Evolutionary conservation across 768 basidiomycete species (phyloP), one percentile per base, ranked within the genome.

Genomic region (Suillus plorans): DNA sequence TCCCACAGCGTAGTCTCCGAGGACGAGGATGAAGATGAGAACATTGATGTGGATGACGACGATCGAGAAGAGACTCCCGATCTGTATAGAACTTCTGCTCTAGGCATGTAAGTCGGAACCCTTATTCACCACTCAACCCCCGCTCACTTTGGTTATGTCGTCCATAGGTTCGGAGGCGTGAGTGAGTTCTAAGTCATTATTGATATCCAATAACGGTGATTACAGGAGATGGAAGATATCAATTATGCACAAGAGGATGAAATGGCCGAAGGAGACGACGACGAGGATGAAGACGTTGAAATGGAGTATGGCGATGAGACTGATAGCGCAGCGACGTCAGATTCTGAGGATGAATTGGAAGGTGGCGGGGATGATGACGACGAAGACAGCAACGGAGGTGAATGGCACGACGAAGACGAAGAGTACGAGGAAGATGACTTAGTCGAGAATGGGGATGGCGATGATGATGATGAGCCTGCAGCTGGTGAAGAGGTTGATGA

Each of bases 1-100:
- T 85, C 82, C 12, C 58, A 42, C 28, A 80, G 83, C 2, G 87
- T 86, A 55, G 73, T 79, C 56, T 76, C 73, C 12, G 57, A 58
- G 18, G 75, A 44, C 8, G 82, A 85, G 6, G 84, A 84, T 7
- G 83, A 85, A 22, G 81, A 80, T 0, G 79, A 81, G 2, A 86
- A 87, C 5, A 86, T 87, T 18, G 87, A 85, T 10, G 86, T 86
- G n/a, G 84, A 84, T 22, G 85, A 80, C 42, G 77, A 74, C 34
- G 83, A 77, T 36, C 85, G 90, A 10, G 91, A 92, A 73, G 91
- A 92, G 73, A 94, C 94, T 1, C 94, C 94, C 5, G 95, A 99
- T 76, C 79, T 99, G 22, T 99, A 99, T 78, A 90, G 96, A 53
- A 95, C 95, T 75, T 99, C 97, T 1, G 93, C 97, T 12, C 84